These are phyloP conservation scores for Hypoxylon trugodes DNA, from an alignment of 495 filamentous ascomycete genomes.

Conservation along the genomic window DNA sequence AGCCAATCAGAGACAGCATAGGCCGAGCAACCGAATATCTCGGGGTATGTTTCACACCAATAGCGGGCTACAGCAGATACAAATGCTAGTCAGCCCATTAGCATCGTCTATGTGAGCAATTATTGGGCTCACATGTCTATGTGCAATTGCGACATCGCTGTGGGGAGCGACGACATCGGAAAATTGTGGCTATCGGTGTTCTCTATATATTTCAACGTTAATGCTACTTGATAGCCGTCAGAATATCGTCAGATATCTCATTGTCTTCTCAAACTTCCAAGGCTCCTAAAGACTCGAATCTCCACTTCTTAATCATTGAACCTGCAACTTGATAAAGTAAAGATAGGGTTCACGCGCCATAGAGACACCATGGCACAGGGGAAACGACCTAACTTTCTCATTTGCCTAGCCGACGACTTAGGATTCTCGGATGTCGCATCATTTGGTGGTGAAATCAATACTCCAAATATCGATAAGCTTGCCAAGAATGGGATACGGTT, in stretches of 20 bases:
- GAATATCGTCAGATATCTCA: background rate
- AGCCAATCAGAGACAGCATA: conserved; percentile 15
- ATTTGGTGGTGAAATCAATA: conserved; percentile 71
- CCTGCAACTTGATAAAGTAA: too few species aligned
- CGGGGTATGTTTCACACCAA: conserved; percentile 3
- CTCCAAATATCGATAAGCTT: conserved; percentile 67
- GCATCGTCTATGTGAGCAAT: background rate
- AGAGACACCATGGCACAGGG: conserved; percentile 30
- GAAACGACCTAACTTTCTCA: conserved; percentile 65
- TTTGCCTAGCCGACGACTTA: conserved; percentile 69
- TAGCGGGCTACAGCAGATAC: background rate
- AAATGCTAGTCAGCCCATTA: conserved; percentile 26
- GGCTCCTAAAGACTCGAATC: background rate
- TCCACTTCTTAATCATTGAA: too few species aligned
- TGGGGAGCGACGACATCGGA: conserved; percentile 22
- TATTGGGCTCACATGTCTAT: conserved; percentile 6
- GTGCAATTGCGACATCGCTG: conserved; percentile 31
- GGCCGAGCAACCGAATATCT: conserved; percentile 27
- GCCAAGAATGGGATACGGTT: conserved; percentile 64
- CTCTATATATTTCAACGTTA: conserved; percentile 2
- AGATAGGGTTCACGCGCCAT: background rate
- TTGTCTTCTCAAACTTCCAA: background rate
- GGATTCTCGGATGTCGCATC: conserved; percentile 69
- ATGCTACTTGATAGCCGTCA: background rate
- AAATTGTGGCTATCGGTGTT: background rate